phyloP scores from a whole-genome alignment of 78 protist genomes.

The Paratrimastix pyriformis region DNA sequence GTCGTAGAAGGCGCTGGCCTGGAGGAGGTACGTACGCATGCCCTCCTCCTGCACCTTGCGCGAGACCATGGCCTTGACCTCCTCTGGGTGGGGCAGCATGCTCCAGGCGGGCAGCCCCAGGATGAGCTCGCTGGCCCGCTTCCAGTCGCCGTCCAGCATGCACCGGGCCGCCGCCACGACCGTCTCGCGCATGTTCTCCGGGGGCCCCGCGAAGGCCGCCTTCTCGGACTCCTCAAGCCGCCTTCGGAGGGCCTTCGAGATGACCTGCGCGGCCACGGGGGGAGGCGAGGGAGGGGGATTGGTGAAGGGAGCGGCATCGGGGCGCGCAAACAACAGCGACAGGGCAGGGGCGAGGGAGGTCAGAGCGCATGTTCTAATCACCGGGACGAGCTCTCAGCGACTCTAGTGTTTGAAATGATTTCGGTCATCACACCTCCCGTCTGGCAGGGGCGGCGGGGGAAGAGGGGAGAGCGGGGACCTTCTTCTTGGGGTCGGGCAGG shows the following conservation, averaged over 20 bases:
- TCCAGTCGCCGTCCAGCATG: constrained; percentile 70
- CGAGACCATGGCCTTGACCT: constrained; percentile 28
- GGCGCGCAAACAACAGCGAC: too few relatives aligned
- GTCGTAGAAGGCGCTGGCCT: constrained; percentile 45
- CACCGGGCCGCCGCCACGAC: constrained; percentile 59
- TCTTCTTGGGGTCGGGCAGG: too few relatives aligned
- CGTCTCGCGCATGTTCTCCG: constrained; percentile 75
- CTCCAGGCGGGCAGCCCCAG: constrained; percentile 51
- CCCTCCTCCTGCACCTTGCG: constrained; percentile 58
- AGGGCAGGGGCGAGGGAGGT: too few relatives aligned
- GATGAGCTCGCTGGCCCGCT: constrained; percentile 29
- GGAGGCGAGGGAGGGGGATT: too few relatives aligned
- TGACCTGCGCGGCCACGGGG: constrained; percentile 2
- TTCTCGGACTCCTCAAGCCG: constrained; percentile 52
- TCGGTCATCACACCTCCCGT: too few relatives aligned
- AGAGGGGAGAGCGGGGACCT: too few relatives aligned
- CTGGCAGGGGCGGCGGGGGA: too few relatives aligned
- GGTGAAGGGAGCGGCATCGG: too few relatives aligned
- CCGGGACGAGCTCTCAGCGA: too few relatives aligned
- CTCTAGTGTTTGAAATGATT: too few relatives aligned
- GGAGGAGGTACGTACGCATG: constrained; percentile 62
- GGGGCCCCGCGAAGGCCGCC: constrained; percentile 69
- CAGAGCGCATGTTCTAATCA: too few relatives aligned
- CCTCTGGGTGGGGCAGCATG: constrained; percentile 37
- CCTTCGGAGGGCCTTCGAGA: constrained; percentile 59